Percentiles rank a stretch among this genome's conserved stretches.
phyloP scores from a whole-genome alignment of 108 stramenopile genomes.

The Nitzschia sp. region DNA sequence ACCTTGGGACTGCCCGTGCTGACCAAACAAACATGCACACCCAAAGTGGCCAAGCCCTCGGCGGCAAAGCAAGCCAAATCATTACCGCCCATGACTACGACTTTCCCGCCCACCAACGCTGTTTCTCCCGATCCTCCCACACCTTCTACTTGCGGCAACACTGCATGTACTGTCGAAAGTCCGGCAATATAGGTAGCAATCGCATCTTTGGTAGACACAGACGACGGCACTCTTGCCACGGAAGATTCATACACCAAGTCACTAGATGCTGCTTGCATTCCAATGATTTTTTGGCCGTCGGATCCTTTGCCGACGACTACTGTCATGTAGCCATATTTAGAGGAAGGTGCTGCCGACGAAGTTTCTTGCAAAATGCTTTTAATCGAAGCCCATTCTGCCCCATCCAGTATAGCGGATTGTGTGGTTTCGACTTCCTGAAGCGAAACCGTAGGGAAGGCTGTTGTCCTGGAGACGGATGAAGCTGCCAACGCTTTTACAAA shows the following conservation, averaged over 20 bases:
- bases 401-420: conserved; percentile 41
- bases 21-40: conserved; percentile 61
- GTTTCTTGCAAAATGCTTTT: background rate
- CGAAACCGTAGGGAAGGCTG: conserved; percentile 8
- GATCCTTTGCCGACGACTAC: conserved; percentile 35
- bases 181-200: conserved; percentile 58
- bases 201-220: conserved; percentile 57
- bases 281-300: conserved; percentile 35
- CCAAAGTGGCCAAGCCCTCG: conserved; percentile 69
- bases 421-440: conserved; percentile 16
- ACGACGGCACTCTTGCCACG: conserved; percentile 53
- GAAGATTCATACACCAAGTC: conserved; percentile 51
- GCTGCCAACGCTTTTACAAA: conserved; percentile 7
- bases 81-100: conserved; percentile 73
- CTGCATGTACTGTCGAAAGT: conserved; percentile 64
- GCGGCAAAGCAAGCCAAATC: conserved; percentile 72
- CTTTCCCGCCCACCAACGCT: conserved; percentile 28
- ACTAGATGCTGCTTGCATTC: conserved; percentile 25
- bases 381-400: conserved; percentile 43
- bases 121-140: conserved; percentile 57
- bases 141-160: conserved; percentile 42
- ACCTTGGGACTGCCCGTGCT: conserved; percentile 47
- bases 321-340: conserved; percentile 38
- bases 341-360: background rate
- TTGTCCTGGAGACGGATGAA: background rate